Evolutionary conservation across 1,284 basidiomycete species (phyloP), one percentile per base, ranked within the genome.

Genomic region (Marasmius tenuissimus): DNA sequence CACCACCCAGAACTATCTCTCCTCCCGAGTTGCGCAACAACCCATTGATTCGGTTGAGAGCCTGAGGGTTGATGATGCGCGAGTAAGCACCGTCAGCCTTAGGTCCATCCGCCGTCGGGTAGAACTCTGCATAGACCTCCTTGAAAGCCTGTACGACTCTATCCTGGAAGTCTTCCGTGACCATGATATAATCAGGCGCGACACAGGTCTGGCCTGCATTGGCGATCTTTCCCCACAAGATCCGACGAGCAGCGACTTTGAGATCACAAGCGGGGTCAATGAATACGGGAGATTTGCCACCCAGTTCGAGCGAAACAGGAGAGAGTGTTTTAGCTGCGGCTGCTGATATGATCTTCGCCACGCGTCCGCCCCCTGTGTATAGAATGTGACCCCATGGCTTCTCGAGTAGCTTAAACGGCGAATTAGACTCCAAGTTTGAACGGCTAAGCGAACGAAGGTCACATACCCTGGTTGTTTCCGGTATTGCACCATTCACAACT

Each of bases 251-350:
- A 0, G 86, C 78, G 9, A 78, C 73, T 59, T 83, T 78, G 60
- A 92, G 72, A 70, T 92, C 85, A 64, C 82, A 82, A 54, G 80
- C 82, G 0, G 89, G 80, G 70, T 95, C 90, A 56, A 97, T 77
- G 67, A 96, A 84, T 12, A 89, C 91, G 1, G 95, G 94, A 18
- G 88, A 92, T 77, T 97, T 97, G 70, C 75, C 76, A 64, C 77
- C 77, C 16, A 79, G 73, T 16, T 92, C 95, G 51, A 96, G 84
- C 7, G 93, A 90, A 27, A 91, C 80, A 0, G 96, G 94, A 0
- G 94, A 94, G 18, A 97, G 77, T 59, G 89, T 87, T 74, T 96
- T 92, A 9, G 93, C 94, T 3, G 94, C 94, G 0, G 96, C 95
- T 0, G 81, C 76, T 8, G 91, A 87, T 10, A 98, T 85, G 62